Evolutionary conservation across 116 monocot genomes (phyloP).

Genomic region (Cymodocea nodosa): DNA sequence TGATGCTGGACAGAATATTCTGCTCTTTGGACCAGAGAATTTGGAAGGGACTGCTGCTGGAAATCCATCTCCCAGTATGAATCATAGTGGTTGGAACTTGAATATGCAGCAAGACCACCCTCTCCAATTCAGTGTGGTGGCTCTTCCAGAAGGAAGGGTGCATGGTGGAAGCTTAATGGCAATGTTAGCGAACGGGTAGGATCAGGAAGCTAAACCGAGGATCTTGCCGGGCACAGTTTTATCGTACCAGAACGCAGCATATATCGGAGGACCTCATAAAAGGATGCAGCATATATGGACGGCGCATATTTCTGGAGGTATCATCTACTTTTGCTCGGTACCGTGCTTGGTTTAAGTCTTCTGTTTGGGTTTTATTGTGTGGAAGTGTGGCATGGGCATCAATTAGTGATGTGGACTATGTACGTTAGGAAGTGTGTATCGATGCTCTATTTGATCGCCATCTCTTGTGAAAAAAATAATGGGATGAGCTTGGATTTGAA

Average conservation of each 20-base stretch:
- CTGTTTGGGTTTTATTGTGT: no score
- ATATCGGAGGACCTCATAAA: background rate
- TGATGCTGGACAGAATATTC: background rate
- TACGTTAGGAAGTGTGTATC: no score
- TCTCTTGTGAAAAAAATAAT: no score
- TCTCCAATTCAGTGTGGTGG: background rate
- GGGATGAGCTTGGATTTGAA: no score
- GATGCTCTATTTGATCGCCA: no score
- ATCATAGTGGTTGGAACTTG: slow-evolving; percentile 3
- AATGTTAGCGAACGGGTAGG: background rate
- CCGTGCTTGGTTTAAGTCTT: background rate
- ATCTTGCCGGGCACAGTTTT: background rate
- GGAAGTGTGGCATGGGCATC: background rate
- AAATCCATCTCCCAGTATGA: slow-evolving; percentile 5
- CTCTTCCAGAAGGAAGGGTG: slow-evolving; percentile 64
- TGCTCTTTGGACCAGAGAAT: slow-evolving; percentile 7
- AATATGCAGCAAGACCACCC: background rate
- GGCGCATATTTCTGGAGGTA: no score
- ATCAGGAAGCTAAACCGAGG: slow-evolving; percentile 7
- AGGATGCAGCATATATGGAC: background rate
- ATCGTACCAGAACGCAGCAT: background rate
- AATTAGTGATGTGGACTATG: no score
- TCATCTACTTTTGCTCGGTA: background rate
- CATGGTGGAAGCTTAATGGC: slow-evolving; percentile 65
- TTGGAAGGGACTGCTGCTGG: slow-evolving; percentile 11